Base-by-base conservation (phyloP, 768 basidiomycete genomes). In the Leucocoprinus birnbaumii region DNA sequence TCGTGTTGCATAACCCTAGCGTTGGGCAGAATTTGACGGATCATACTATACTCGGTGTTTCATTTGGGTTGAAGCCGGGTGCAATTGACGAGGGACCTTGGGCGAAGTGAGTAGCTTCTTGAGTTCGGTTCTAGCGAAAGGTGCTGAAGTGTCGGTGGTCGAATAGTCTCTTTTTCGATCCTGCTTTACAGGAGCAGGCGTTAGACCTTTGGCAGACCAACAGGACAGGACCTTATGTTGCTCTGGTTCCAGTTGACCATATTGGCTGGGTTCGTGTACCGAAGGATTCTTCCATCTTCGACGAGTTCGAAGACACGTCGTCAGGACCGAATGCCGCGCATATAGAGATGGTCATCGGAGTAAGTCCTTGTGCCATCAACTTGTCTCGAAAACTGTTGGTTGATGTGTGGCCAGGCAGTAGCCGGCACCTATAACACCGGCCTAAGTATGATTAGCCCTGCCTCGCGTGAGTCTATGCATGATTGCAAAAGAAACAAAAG, bases 21-120 rank as follows among this genome's bases (percentile, higher is more conserved):
- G 64, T 65, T 37, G 64, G 64, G 5, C 58, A 55, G 27, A 65
- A 65, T 21, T 25, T 65, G 31, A 56, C 57, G 2, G 64, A 65
- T 27, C 64, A 65, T 19, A 48, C 51, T 49, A 16, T 50, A 40
- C 8, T n/a, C 49, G 2, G 21, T 44, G 14, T 21, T 43, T 38
- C 40, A 47, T 24, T 22, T 25, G 26, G 18, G 6, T 25, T 55
- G 19, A 21, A 55, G 38, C 24, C 37, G 19, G 8, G 35, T 55
- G 14, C 48, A 18, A 21, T 27, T n/a, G 16, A 55, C 54, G n/a
- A 48, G 48, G 54, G 46, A 26, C 48, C 31, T 31, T n/a, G 3
- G 18, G 42, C 3, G 27, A 4, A 34, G 6, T 35, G 47, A 48
- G 19, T 18, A 13, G 9, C 13, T 21, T 9, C 11, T 5, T 5